Base-by-base conservation (phyloP, 2,329 filamentous ascomycete species). In the Drechslerella coelobrocha region DNA sequence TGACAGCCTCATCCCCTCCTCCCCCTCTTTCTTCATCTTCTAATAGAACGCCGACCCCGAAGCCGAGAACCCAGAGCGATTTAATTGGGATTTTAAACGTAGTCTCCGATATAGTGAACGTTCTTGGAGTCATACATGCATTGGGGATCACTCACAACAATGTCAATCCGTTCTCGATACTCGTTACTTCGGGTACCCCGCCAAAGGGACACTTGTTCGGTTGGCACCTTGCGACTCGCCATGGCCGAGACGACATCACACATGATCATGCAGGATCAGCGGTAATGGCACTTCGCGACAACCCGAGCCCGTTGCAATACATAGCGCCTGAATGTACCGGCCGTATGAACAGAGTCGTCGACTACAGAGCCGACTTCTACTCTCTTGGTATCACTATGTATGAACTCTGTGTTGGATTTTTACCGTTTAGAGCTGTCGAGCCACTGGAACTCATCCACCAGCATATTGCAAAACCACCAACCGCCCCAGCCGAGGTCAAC, bases 311-410 rank as follows among this genome's bases (percentile, higher is more conserved):
- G 9, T 51, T 76, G 19, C 75, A 76, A 53, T 76, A 76, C 29
- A 75, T 76, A n/a, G 75, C 75, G 10, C 75, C 75, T 12, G 75
- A 76, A 54, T 76, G 74, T 41, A 76, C 75, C 5, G 75, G 75
- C 39, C 73, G 75, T 45, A 76, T 76, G 75, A 76, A 76, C 59
- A 73, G 75, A 37, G 73, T 75, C 6, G 74, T 76, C 24, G 75
- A 76, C 56, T 75, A 75, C 52, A 73, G 75, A 10, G 63, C 75
- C 10, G 75, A 76, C 52, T 76, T 76, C 45, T 76, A 76, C 52
- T 76, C 75, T 1, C 63, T 76, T 7, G 75, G 75, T 10, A 73
- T 76, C 27, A 65, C 75, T 12, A 72, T 76, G 47, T 76, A 76
- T 43, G 75, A 76, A 47, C 74, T 76, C 7, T 72, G 73, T 52